A percentile compares a stretch with the other conserved stretches of the same genome.
Conservation (phyloP, 208 protist species). For the Leishmania tarentolae region DNA sequence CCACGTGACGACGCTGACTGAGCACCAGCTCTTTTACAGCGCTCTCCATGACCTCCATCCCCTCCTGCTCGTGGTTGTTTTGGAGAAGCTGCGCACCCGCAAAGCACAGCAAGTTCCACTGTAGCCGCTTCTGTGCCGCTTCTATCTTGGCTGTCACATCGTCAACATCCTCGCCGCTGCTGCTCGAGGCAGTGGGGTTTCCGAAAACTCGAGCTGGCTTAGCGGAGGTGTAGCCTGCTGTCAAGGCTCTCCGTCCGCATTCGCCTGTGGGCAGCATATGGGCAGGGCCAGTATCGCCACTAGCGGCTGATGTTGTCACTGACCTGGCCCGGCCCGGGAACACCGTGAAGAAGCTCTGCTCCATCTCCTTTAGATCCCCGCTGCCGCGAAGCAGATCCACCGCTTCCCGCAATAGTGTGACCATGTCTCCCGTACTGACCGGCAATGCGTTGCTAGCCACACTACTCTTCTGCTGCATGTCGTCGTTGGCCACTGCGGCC, state of each 20-base stretch:
- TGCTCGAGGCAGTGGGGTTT: background rate
- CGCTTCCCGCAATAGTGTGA: slow-evolving; percentile 38
- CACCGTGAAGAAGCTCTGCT: slow-evolving; percentile 43
- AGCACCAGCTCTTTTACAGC: slow-evolving; percentile 56
- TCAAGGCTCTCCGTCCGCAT: background rate
- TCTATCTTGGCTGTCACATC: slow-evolving; percentile 12
- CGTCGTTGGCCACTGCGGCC: background rate
- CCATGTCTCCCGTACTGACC: slow-evolving; percentile 7
- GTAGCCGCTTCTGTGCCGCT: slow-evolving; percentile 44
- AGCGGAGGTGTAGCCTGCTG: background rate
- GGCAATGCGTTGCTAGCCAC: background rate
- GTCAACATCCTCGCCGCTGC: background rate
- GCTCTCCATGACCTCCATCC: slow-evolving; percentile 43
- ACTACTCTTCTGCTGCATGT: background rate
- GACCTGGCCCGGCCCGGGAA: slow-evolving; percentile 23
- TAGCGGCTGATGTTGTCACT: background rate
- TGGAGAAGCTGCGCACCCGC: slow-evolving; percentile 43
- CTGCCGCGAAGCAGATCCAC: slow-evolving; percentile 40
- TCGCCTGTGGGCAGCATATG: background rate
- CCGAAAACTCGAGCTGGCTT: background rate
- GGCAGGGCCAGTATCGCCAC: background rate
- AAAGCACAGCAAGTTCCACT: slow-evolving; percentile 52
- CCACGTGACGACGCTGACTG: slow-evolving; percentile 39
- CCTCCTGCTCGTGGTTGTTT: slow-evolving; percentile 26
- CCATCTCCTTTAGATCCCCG: slow-evolving; percentile 48